Percentiles rank a stretch among this genome's conserved stretches.
Evolutionary conservation across 768 basidiomycete species (phyloP).

Genomic region (Suillus hirtellus): DNA sequence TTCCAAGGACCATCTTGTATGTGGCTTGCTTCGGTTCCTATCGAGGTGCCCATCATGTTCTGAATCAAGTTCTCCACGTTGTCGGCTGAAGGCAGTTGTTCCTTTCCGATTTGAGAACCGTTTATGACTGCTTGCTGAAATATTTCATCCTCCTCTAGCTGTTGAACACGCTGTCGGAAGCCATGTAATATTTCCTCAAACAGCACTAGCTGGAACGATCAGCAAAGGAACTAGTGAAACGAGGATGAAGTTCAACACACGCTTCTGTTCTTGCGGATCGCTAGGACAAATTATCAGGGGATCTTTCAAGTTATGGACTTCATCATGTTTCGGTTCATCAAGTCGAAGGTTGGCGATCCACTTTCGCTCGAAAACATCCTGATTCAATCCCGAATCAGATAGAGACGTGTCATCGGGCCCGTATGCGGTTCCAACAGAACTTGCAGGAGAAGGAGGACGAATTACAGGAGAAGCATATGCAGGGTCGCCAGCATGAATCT

Average conservation of each 20-base stretch:
- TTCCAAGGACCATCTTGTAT: slow-evolving; percentile 35
- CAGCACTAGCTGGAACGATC: slow-evolving; percentile 28
- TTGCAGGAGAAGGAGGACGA: slow-evolving; percentile 47
- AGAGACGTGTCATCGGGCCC: slow-evolving; percentile 45
- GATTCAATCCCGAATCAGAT: slow-evolving; percentile 40
- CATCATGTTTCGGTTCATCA: slow-evolving; percentile 37
- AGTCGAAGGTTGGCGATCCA: slow-evolving; percentile 37
- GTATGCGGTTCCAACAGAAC: slow-evolving; percentile 49
- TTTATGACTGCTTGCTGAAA: slow-evolving; percentile 41
- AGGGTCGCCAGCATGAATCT: slow-evolving; percentile 35
- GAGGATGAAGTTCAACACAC: slow-evolving; percentile 28
- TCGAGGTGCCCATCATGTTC: slow-evolving; percentile 37
- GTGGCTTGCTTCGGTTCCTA: slow-evolving; percentile 14
- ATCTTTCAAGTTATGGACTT: slow-evolving; percentile 34
- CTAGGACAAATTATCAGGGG: slow-evolving; percentile 35
- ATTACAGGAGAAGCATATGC: slow-evolving; percentile 48
- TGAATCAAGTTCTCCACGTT: slow-evolving; percentile 43
- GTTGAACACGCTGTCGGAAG: slow-evolving; percentile 37
- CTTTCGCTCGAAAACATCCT: slow-evolving; percentile 39
- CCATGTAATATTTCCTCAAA: slow-evolving; percentile 39
- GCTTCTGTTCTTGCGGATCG: slow-evolving; percentile 38
- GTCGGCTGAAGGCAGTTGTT: slow-evolving; percentile 36
- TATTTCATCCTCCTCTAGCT: slow-evolving; percentile 45
- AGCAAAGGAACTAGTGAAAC: neutral
- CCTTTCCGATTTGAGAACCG: slow-evolving; percentile 37